phyloP scores from a whole-genome alignment of 768 basidiomycete species.

The Phanerochaete sordida region DNA sequence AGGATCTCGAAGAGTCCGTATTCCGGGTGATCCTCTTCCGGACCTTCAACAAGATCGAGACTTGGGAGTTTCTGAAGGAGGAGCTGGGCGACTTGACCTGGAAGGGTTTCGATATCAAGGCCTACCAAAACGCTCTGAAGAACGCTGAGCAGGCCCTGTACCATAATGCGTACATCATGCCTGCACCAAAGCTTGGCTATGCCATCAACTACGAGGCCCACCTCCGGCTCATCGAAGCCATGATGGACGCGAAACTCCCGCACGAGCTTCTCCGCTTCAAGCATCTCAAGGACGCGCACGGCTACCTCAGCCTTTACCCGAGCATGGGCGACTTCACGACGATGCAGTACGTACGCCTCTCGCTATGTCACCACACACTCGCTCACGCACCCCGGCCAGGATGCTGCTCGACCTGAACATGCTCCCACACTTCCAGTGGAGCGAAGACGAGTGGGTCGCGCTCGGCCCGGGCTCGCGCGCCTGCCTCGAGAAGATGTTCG shows the following conservation, averaged over 20 bases:
- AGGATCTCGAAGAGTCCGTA: constrained; percentile 54
- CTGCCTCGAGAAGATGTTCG: constrained; percentile 70
- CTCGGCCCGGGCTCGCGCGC: constrained; percentile 64
- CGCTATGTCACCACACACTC: background rate
- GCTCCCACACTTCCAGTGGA: constrained; percentile 48
- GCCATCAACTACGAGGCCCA: constrained; percentile 52
- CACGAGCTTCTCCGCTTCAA: constrained; percentile 43
- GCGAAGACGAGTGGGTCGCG: constrained; percentile 66
- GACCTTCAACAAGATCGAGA: constrained; percentile 65
- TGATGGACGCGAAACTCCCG: constrained; percentile 53
- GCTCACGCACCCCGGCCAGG: constrained; percentile 18
- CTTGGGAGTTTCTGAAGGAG: constrained; percentile 58
- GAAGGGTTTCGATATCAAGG: constrained; percentile 47
- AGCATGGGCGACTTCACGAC: constrained; percentile 74
- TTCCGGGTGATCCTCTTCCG: constrained; percentile 76
- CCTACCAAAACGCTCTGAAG: constrained; percentile 53
- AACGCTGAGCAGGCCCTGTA: constrained; percentile 43
- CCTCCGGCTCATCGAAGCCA: constrained; percentile 41
- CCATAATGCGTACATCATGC: constrained; percentile 68
- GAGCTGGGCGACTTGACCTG: constrained; percentile 60
- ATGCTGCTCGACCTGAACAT: constrained; percentile 35
- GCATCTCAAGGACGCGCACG: constrained; percentile 62
- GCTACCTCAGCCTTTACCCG: constrained; percentile 51
- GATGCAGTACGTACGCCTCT: constrained; percentile 51
- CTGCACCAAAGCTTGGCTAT: constrained; percentile 51